Percentiles rank a stretch among this genome's conserved stretches.
Conservation (phyloP, 306 rosid genomes). For the Prunus davidiana region DNA sequence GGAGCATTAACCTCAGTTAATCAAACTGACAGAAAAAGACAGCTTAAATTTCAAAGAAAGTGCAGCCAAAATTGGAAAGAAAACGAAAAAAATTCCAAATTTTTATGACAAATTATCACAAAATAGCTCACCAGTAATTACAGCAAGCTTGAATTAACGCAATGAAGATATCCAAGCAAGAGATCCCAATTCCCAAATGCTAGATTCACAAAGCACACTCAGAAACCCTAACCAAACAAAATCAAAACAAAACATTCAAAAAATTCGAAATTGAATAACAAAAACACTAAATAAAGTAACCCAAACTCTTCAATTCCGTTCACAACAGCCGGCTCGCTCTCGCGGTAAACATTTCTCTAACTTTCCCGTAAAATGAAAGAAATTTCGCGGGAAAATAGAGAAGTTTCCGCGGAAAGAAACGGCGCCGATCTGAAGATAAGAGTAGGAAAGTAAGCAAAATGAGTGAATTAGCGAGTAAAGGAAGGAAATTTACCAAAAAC, state of each 20-base stretch:
- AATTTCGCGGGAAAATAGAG: constrained; percentile 1
- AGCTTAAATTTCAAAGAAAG: neutral
- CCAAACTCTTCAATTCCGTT: neutral
- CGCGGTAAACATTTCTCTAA: neutral
- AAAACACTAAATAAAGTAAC: neutral
- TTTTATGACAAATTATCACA: neutral
- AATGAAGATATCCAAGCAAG: neutral
- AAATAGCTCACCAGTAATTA: constrained; percentile 15
- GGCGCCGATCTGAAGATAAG: constrained; percentile 28
- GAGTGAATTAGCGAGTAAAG: neutral
- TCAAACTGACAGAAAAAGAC: neutral
- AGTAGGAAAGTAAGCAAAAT: neutral
- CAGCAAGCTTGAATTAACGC: constrained; percentile 19
- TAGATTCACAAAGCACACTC: constrained; percentile 8
- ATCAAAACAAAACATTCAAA: neutral
- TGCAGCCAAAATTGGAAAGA: neutral
- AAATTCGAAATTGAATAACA: neutral
- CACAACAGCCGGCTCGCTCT: neutral
- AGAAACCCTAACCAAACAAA: constrained; percentile 24
- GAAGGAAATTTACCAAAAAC: constrained; percentile 22
- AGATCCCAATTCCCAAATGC: constrained; percentile 23
- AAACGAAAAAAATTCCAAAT: neutral
- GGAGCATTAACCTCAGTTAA: neutral
- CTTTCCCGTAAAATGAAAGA: neutral
- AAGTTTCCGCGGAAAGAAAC: constrained; percentile 5